phyloP scores from a whole-genome alignment of 2,329 filamentous ascomycete genomes.

The Stromatinia cepivora region DNA sequence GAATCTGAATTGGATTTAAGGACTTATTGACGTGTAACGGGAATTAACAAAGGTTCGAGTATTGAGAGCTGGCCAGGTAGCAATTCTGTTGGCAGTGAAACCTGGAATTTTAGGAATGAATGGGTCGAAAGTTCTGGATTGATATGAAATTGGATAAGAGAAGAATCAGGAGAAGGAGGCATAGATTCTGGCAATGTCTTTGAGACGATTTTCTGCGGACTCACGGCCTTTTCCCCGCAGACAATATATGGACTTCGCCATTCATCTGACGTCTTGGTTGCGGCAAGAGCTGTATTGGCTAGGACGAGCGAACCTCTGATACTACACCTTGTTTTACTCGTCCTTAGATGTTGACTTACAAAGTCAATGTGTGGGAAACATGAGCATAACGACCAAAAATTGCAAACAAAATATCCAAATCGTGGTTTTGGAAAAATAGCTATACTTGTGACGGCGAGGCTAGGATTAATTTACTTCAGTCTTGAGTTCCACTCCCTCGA shows the following conservation, averaged over 20 bases:
- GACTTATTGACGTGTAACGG: too few relatives aligned
- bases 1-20: too few relatives aligned
- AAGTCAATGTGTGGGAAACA: too few relatives aligned
- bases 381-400: not conserved
- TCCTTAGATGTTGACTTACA: too few relatives aligned
- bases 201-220: too few relatives aligned
- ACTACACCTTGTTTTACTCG: not conserved
- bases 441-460: slow-evolving; percentile 4
- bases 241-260: not conserved
- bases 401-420: not conserved
- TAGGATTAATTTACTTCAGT: not conserved
- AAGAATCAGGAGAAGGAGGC: too few relatives aligned
- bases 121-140: too few relatives aligned
- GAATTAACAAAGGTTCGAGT: too few relatives aligned
- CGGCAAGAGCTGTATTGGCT: not conserved
- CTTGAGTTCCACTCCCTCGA: not conserved
- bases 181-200: not conserved
- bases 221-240: not conserved
- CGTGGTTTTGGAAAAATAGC: slow-evolving; percentile 7
- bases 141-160: too few relatives aligned
- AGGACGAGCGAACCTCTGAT: not conserved
- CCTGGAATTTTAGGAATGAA: too few relatives aligned
- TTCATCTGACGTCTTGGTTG: not conserved
- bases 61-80: too few relatives aligned
- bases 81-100: too few relatives aligned